Evolutionary conservation across 495 filamentous ascomycete genomes (phyloP), one percentile per base, ranked within the genome.

Genomic region (Podospora conica): DNA sequence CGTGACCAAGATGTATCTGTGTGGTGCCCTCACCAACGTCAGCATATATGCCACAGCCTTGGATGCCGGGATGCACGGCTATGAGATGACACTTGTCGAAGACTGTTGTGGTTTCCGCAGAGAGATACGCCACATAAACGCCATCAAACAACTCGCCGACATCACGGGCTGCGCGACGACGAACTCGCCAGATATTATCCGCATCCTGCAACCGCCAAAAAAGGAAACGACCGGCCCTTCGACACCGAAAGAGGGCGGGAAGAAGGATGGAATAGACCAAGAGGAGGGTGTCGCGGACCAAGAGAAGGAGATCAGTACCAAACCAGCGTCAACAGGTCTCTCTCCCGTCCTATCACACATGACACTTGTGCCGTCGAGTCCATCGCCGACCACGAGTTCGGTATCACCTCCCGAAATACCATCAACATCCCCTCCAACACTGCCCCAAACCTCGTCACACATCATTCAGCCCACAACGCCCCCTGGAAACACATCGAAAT

Each of bases 41-140:
- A 93, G 92, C 23, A 87, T 98, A 28, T 95, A 93, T 71, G 95
- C 95, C 9, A 98, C 95, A 2, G 94, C 92, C 23, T 79, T 96
- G 58, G 95, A 97, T 71, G 95, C 95, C 2, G 94, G 91, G 0
- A 85, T 87, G 18, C 88, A 96, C 74, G 95, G 95, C 12, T 89
- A 95, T 69, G 84, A 86, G 24, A 90, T 97, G 65, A 92, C 89
- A 6, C 77, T 98, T 12, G 79, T 98, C 27, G 90, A 94, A 58
- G 93, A 98, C 73, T 97, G 94, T 73, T 82, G 96, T 54, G 95
- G 93, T 11, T 97, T 89, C 72, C 87, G 93, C 53, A 87, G 81
- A 70, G 83, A 87, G 61, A 76, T 79, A 20, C 86, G 91, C 15
- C 91, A 97, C 71, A 84, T 88, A 58, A 85, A 88, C 73, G 89